Evolutionary conservation across 177 flowering plant species (phyloP).

Genomic region (Tripterygium wilfordii): DNA sequence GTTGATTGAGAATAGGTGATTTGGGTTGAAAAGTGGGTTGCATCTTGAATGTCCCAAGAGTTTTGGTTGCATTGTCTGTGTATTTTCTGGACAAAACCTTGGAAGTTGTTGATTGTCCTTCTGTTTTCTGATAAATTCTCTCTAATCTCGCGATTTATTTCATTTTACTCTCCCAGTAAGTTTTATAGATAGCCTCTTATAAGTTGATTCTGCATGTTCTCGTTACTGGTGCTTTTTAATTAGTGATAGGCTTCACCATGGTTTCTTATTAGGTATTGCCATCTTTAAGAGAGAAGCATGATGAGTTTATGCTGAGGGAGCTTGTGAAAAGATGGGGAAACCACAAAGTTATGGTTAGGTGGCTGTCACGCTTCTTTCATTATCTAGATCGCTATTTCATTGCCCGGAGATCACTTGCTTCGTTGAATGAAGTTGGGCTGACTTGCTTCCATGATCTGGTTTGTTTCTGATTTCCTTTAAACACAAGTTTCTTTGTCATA

Average conservation of each 20-base stretch:
- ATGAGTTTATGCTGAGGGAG: constrained; percentile 47
- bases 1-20: no score
- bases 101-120: neutral
- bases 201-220: no score
- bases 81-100: no score
- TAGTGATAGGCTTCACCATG: no score
- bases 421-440: constrained; percentile 34
- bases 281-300: constrained; percentile 38
- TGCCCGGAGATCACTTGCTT: constrained; percentile 29
- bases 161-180: no score
- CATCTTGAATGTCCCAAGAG: no score
- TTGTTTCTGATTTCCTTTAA: constrained; percentile 10
- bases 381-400: constrained; percentile 45
- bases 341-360: constrained; percentile 47
- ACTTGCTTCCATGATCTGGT: constrained; percentile 44
- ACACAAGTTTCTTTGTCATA: no score
- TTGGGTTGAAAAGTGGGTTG: no score
- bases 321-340: constrained; percentile 46
- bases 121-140: neutral
- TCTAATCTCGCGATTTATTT: neutral
- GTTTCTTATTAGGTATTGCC: constrained; percentile 36
- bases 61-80: no score
- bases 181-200: no score
- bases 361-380: constrained; percentile 42
- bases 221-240: no score